phyloP scores from a whole-genome alignment of 2,329 filamentous ascomycete genomes.

The Xylariaceae sp. region DNA sequence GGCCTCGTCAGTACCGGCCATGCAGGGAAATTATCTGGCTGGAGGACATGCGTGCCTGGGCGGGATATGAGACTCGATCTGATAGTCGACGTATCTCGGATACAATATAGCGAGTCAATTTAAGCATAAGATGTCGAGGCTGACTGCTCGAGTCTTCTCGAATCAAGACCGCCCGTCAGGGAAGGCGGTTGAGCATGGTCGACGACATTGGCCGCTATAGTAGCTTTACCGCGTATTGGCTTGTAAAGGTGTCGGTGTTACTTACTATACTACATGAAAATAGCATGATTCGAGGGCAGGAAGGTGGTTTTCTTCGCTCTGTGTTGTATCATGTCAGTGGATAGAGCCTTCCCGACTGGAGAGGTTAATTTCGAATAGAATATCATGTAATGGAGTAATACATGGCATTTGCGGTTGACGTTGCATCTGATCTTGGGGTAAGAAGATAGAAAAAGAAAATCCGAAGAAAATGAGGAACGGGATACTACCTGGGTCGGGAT shows the following conservation, averaged over 20 bases:
- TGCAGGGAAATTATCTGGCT: too few relatives aligned
- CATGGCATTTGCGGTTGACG: neutral
- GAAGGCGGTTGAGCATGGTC: neutral
- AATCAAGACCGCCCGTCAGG: neutral
- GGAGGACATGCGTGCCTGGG: too few relatives aligned
- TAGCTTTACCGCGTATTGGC: too few relatives aligned
- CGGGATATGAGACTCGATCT: too few relatives aligned
- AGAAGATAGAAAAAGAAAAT: neutral
- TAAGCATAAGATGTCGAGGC: neutral
- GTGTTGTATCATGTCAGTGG: neutral
- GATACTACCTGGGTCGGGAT: neutral
- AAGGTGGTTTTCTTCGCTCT: too few relatives aligned
- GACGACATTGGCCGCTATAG: too few relatives aligned
- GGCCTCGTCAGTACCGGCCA: too few relatives aligned
- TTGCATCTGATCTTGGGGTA: neutral
- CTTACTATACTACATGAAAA: too few relatives aligned
- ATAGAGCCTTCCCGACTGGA: neutral
- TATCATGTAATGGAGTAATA: neutral
- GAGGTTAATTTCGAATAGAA: neutral
- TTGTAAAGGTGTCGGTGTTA: too few relatives aligned
- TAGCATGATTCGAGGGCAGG: too few relatives aligned
- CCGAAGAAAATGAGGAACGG: conserved; percentile 1
- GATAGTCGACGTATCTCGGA: neutral
- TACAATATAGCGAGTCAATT: too few relatives aligned
- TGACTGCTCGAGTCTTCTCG: neutral